Percentiles rank a stretch among this genome's conserved stretches.
Evolutionary conservation across 306 rosid genomes (phyloP).

Genomic region (Sicyos baderoa): DNA sequence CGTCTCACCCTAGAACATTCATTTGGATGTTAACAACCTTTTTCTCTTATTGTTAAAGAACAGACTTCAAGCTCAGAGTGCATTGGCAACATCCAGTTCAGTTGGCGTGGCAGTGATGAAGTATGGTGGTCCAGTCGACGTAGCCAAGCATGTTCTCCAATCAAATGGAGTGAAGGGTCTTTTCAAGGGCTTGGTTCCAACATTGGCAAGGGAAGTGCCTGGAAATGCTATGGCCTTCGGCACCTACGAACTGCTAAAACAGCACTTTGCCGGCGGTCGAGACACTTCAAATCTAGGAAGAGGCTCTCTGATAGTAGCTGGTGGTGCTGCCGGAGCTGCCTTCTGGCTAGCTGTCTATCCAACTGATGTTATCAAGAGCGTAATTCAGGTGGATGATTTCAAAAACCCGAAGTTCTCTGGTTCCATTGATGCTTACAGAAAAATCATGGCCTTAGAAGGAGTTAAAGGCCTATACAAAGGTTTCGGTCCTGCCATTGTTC

Average conservation of each 20-base stretch:
- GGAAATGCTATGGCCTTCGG: conserved; percentile 91
- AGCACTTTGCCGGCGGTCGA: conserved; percentile 64
- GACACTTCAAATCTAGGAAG: conserved; percentile 75
- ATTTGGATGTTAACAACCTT: background rate
- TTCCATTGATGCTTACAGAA: conserved; percentile 68
- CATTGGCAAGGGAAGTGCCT: conserved; percentile 86
- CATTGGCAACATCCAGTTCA: conserved; percentile 43
- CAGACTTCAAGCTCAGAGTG: conserved; percentile 95
- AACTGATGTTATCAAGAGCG: conserved; percentile 89
- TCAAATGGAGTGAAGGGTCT: conserved; percentile 80
- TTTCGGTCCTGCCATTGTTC: conserved; percentile 84
- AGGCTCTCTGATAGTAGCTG: conserved; percentile 64
- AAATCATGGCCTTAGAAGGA: conserved; percentile 66
- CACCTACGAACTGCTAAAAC: conserved; percentile 67
- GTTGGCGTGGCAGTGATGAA: conserved; percentile 52
- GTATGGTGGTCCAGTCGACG: conserved; percentile 93
- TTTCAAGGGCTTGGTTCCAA: conserved; percentile 79
- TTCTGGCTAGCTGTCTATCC: conserved; percentile 74
- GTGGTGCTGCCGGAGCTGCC: conserved; percentile 76
- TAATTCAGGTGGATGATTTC: conserved; percentile 75
- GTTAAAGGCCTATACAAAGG: conserved; percentile 76
- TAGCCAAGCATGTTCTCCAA: conserved; percentile 67
- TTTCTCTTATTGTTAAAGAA: background rate
- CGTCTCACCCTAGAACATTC: too few relatives aligned
- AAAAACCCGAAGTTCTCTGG: conserved; percentile 77